Evolutionary conservation across 257 asterid species (phyloP), one percentile per base, ranked within the genome.

Genomic region (Scutellaria minor): DNA sequence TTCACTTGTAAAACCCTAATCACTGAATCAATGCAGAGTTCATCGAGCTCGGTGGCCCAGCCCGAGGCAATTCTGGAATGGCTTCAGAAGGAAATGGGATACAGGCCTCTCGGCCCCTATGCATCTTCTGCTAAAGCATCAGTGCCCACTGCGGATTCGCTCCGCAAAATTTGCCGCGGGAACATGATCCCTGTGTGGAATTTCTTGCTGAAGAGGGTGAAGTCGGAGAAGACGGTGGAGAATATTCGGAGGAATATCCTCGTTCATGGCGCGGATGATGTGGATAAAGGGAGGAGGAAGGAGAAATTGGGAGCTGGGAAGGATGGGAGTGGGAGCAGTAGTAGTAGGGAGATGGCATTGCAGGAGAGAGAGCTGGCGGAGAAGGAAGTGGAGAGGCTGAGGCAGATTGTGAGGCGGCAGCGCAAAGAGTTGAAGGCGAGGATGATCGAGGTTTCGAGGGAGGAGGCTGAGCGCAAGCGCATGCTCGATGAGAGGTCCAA

Each of bases 141-240:
- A 27, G 81, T 77, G 75, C 96, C 98, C 9, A 79, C 92, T 0
- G 77, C 84, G 14, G 99, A 95, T 71, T 92, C 99, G 24, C 80
- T 95, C 46, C 88, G 97, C 48, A 92, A 84, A 83, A 79, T 92
- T 82, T 95, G 91, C 80, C 96, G 99, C 2, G 99, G 99, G 70
- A 95, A 95, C 72, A 92, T 92, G 98, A 90, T 95, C 46, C 98
- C 98, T 3, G 88, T 95, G 11, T 95, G 97, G 99, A 88, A 58
- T 75, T 95, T 88, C 22, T 76, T 95, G 60, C 72, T 92, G 13
- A 87, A 71, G 64, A 84, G 99, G 75, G 99, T 95, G 70, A 95
- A 95, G 74, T 95, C 99, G 44, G 98, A 95, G 77, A 95, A 95
- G 82, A 95, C 96, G 46, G 99, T 92, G 39, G 98, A 95, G 74